phyloP scores from a whole-genome alignment of 139 green algal species.

The Ostreobium quekettii region DNA sequence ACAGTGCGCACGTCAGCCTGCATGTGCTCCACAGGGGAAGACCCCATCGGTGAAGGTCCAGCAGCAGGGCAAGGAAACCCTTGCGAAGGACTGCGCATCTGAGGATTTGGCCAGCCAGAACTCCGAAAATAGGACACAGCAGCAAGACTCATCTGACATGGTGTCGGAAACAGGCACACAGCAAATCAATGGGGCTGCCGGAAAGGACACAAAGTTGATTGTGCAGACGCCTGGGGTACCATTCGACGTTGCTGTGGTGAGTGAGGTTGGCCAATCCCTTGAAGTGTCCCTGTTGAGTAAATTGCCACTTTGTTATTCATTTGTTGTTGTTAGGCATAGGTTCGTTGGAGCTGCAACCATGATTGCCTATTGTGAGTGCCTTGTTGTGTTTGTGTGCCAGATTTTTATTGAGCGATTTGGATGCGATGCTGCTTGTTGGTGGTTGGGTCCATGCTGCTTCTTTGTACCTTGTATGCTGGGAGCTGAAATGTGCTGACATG shows the following conservation, averaged over 20 bases:
- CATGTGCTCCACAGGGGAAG: background rate
- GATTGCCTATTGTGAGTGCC: background rate
- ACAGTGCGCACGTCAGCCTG: background rate
- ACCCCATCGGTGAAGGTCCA: background rate
- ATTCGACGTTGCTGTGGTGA: background rate
- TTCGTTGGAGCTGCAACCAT: too few species aligned
- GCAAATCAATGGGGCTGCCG: background rate
- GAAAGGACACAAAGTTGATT: background rate
- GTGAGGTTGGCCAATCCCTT: background rate
- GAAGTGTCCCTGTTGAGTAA: background rate
- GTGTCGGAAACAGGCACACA: background rate
- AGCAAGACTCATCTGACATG: background rate
- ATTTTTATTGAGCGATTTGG: conserved; percentile 3
- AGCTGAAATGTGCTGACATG: too few species aligned
- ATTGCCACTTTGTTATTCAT: background rate
- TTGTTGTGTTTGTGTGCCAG: background rate
- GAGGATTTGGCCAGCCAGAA: background rate
- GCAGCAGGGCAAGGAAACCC: background rate
- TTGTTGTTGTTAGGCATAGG: too few species aligned
- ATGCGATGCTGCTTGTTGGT: too few species aligned
- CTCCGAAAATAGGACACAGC: background rate
- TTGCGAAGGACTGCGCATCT: background rate
- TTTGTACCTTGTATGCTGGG: too few species aligned
- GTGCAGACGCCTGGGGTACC: background rate
- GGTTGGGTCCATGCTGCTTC: too few species aligned